Conservation (phyloP, 164 flowering plant species). For the Chloranthus sessilifolius region DNA sequence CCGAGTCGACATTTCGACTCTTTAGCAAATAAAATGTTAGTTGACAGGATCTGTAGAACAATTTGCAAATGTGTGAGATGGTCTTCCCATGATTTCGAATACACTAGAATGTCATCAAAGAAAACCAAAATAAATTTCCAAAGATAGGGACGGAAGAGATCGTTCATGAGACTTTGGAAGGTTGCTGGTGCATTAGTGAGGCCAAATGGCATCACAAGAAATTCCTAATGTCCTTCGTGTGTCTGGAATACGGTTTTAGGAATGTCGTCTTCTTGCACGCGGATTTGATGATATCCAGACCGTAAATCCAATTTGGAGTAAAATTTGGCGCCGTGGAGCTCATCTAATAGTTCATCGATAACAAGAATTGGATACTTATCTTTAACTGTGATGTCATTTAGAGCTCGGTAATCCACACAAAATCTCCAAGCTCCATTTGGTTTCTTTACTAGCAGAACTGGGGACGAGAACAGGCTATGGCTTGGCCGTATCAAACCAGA, state of each 20-base stretch:
- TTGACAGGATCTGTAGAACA: not conserved
- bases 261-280: not conserved
- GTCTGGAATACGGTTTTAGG: not conserved
- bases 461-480: not conserved
- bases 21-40: not conserved
- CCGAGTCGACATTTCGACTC: not conserved
- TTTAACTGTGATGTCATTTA: no score
- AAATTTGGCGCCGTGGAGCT: no score
- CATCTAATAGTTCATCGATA: no score
- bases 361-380: no score
- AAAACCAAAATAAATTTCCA: no score
- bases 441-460: not conserved
- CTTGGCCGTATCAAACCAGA: not conserved
- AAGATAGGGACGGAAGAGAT: not conserved
- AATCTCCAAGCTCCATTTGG: not conserved
- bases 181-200: not conserved
- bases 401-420: not conserved
- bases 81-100: no score
- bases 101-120: no score
- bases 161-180: not conserved
- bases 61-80: no score
- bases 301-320: no score
- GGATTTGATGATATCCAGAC: no score
- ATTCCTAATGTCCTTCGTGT: not conserved
- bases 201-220: not conserved